Evolutionary conservation across 2,329 filamentous ascomycete genomes (phyloP).

Genomic region (Colletotrichum musae): DNA sequence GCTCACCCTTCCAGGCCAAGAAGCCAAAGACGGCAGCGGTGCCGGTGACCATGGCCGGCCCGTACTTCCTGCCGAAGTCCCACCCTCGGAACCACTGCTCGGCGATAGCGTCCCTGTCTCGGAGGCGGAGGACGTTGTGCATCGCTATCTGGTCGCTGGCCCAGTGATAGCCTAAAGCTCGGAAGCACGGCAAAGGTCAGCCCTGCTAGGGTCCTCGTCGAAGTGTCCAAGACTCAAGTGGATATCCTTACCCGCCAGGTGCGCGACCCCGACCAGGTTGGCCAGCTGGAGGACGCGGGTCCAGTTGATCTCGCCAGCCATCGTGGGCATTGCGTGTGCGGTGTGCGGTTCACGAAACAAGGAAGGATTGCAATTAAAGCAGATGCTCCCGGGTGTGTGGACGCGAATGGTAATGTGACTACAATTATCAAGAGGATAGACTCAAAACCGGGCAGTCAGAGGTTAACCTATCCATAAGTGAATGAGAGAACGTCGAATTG

Average conservation of each 20-base stretch:
- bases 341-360: background rate
- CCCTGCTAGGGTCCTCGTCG: background rate
- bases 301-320: background rate
- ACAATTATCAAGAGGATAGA: background rate
- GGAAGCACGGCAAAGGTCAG: background rate
- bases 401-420: background rate
- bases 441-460: background rate
- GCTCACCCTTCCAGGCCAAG: slow-evolving; percentile 26
- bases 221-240: too few species aligned
- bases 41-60: slow-evolving; percentile 14
- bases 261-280: background rate
- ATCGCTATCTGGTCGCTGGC: slow-evolving; percentile 6
- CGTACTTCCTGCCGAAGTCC: slow-evolving; percentile 9
- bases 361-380: too few species aligned
- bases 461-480: too few species aligned
- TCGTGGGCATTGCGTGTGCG: background rate
- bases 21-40: slow-evolving; percentile 11
- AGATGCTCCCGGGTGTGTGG: too few species aligned
- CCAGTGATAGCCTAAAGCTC: background rate
- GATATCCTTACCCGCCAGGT: slow-evolving; percentile 2
- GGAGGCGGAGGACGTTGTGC: background rate
- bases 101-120: background rate
- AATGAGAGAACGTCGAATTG: background rate
- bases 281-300: background rate
- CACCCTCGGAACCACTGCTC: slow-evolving; percentile 4